Evolutionary conservation across 179 eudicot species (phyloP).

Genomic region (Carnegiea gigantea): DNA sequence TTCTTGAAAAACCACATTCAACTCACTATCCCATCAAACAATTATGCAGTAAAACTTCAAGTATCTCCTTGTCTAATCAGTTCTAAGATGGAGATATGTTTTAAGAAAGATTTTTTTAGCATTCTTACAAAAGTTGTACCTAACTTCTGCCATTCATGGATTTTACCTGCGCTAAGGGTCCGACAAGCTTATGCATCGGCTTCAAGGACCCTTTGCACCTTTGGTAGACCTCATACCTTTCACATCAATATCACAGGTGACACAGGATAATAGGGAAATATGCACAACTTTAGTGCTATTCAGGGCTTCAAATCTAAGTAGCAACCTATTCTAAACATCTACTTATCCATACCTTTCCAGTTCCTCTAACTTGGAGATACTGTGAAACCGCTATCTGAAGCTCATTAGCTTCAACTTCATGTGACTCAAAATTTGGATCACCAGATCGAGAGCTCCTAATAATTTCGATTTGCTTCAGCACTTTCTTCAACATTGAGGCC

Average conservation of each 20-base stretch:
- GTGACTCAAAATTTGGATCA: conserved; percentile 83
- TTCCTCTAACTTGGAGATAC: conserved; percentile 81
- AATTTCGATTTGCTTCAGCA: conserved; percentile 75
- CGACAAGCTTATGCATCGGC: not conserved
- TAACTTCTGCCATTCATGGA: not conserved
- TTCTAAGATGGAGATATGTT: not conserved
- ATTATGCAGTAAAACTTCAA: not conserved
- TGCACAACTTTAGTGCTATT: not conserved
- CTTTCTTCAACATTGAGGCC: conserved; percentile 68
- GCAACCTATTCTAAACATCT: not conserved
- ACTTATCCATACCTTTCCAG: conserved; percentile 64
- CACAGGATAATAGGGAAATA: not conserved
- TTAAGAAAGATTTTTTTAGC: not conserved
- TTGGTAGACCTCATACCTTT: not conserved
- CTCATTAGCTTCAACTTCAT: conserved; percentile 87
- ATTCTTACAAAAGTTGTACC: not conserved
- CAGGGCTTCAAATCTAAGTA: not conserved
- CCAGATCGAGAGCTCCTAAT: conserved; percentile 89
- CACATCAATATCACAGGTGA: not conserved
- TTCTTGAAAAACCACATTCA: conserved; percentile 3
- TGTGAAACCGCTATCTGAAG: conserved; percentile 76
- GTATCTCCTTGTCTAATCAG: not conserved
- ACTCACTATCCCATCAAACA: not conserved
- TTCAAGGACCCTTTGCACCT: not conserved
- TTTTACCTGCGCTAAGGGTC: not conserved